Evolutionary conservation across 1,139 yeast genomes (phyloP).

Genomic region (Blastobotrys buckinghamii): DNA sequence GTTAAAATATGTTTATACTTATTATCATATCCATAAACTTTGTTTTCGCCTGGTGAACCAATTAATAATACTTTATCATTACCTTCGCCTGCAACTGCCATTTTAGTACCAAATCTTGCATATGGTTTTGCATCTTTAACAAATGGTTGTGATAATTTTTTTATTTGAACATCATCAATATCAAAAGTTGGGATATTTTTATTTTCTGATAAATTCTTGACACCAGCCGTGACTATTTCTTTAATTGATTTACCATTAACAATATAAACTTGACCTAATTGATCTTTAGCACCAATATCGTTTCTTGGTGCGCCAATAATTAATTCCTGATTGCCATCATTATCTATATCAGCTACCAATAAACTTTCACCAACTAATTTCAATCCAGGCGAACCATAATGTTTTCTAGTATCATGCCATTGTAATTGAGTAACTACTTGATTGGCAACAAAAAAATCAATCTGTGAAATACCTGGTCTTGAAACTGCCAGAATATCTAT

Average conservation of each 20-base stretch:
- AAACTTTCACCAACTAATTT: conserved; percentile 36
- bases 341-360: conserved; percentile 32
- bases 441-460: conserved; percentile 29
- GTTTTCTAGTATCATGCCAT: conserved; percentile 20
- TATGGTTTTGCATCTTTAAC: not conserved
- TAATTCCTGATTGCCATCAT: conserved; percentile 38
- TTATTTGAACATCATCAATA: conserved; percentile 27
- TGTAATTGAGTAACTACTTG: conserved; percentile 19
- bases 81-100: not conserved
- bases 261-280: conserved; percentile 40
- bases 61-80: conserved; percentile 18
- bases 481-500: conserved; percentile 28
- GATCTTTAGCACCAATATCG: conserved; percentile 31
- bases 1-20: not conserved
- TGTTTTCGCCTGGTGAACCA: conserved; percentile 29
- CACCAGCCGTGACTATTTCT: conserved; percentile 11
- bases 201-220: conserved; percentile 7
- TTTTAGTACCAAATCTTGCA: conserved; percentile 5
- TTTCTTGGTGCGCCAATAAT: conserved; percentile 41
- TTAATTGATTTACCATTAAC: conserved; percentile 34
- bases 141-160: conserved; percentile 11
- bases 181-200: conserved; percentile 3
- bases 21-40: conserved; percentile 27
- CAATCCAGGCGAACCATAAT: conserved; percentile 37
- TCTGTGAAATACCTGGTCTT: conserved; percentile 32